Percentiles rank a stretch among this genome's conserved stretches.
Conservation (phyloP, 441 rosid genomes). For the Brassica balearica region DNA sequence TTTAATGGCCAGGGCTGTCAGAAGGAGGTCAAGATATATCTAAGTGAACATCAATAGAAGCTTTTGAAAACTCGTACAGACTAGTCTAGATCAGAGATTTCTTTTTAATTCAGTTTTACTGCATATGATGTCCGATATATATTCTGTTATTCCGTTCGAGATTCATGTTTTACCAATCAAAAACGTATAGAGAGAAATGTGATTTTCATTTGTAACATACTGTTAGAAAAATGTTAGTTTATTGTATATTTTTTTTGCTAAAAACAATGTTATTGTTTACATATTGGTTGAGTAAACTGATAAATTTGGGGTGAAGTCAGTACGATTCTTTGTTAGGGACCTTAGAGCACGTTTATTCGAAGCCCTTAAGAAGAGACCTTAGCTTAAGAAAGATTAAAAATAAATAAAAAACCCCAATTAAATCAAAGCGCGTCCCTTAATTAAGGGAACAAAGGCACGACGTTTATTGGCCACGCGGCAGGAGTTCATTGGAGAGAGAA, state of each 20-base stretch:
- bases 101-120: not conserved
- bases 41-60: not conserved
- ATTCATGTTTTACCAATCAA: not conserved
- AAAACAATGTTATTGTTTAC: not conserved
- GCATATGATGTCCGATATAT: not conserved
- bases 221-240: not conserved
- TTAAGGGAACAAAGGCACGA: too few relatives aligned
- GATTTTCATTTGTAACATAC: not conserved
- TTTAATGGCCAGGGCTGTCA: not conserved
- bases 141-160: not conserved
- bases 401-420: too few relatives aligned
- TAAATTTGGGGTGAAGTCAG: not conserved
- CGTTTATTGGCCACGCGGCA: too few relatives aligned
- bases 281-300: not conserved
- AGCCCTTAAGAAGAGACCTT: too few relatives aligned
- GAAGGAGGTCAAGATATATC: not conserved
- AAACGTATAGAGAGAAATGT: not conserved
- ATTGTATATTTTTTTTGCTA: too few relatives aligned
- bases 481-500: too few relatives aligned
- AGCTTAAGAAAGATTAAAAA: too few relatives aligned
- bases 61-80: conserved; percentile 4
- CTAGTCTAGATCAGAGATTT: not conserved
- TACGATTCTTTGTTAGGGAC: not conserved
- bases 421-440: too few relatives aligned
- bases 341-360: too few relatives aligned